phyloP scores from a whole-genome alignment of 495 filamentous ascomycete species.

The Penicillium atrosanguineum region DNA sequence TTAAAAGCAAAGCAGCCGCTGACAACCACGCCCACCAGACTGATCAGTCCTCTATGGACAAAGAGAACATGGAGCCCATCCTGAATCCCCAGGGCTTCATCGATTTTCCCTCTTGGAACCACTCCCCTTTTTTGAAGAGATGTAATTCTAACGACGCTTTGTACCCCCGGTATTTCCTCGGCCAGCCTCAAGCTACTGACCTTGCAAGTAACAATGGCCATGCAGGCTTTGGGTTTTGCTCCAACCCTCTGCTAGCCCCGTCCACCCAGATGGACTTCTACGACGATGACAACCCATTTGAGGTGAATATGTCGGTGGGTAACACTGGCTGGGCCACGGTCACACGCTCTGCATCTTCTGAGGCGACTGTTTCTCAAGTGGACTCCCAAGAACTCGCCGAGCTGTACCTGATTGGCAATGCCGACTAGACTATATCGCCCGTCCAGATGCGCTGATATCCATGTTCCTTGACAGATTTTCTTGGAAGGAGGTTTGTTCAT shows the following conservation, averaged over 20 bases:
- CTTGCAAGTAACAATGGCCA: conserved; percentile 29
- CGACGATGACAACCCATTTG: conserved; percentile 16
- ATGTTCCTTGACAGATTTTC: not conserved
- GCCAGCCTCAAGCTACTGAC: conserved; percentile 28
- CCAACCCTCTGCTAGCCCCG: conserved; percentile 42
- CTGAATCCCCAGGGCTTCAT: conserved; percentile 33
- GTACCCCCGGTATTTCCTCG: conserved; percentile 33
- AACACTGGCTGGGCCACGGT: conserved; percentile 10
- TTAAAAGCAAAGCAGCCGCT: conserved; percentile 15
- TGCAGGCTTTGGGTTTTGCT: conserved; percentile 28
- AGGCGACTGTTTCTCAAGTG: conserved; percentile 34
- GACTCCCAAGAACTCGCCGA: conserved; percentile 30
- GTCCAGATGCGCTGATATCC: not conserved
- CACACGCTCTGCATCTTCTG: conserved; percentile 22
- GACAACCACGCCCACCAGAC: conserved; percentile 10
- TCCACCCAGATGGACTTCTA: conserved; percentile 10
- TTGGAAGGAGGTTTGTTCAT: not conserved
- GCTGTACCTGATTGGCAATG: conserved; percentile 32
- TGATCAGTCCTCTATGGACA: conserved; percentile 14
- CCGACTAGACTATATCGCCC: conserved; percentile 14
- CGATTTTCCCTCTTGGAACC: conserved; percentile 28
- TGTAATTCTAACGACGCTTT: conserved; percentile 22
- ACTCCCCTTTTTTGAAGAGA: conserved; percentile 31
- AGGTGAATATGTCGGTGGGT: conserved; percentile 1
- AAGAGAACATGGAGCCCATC: conserved; percentile 49